Evolutionary conservation across 179 eudicot genomes (phyloP).

Genomic region (Nepenthes alata): DNA sequence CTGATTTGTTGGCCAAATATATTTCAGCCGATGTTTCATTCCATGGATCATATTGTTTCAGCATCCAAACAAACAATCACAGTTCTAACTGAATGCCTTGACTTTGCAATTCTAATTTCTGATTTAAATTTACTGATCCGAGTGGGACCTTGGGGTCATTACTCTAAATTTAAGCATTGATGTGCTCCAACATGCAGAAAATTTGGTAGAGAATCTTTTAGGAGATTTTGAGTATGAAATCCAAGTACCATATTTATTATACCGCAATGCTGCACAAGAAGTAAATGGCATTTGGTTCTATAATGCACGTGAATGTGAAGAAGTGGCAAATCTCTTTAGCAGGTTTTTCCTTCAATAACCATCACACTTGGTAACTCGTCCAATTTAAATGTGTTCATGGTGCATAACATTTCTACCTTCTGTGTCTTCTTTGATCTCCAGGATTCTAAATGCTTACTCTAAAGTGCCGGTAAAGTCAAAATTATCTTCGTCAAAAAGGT

Average conservation of each 20-base stretch:
- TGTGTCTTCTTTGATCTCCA: conserved; percentile 7
- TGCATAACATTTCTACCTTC: not conserved
- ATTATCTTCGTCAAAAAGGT: conserved; percentile 26
- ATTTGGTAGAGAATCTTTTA: conserved; percentile 84
- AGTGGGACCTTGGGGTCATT: not conserved
- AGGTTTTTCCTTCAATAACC: conserved; percentile 27
- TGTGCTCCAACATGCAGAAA: conserved; percentile 38
- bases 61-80: not conserved
- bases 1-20: too few relatives aligned
- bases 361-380: too few relatives aligned
- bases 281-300: conserved; percentile 98
- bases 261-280: conserved; percentile 90
- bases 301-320: conserved; percentile 89
- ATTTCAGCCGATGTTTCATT: not conserved
- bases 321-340: conserved; percentile 77
- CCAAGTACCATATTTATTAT: conserved; percentile 73
- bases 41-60: not conserved
- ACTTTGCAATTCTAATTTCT: not conserved
- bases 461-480: conserved; percentile 31
- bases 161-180: not conserved
- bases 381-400: not conserved
- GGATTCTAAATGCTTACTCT: conserved; percentile 36
- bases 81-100: not conserved
- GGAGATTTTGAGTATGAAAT: conserved; percentile 93
- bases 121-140: not conserved